A percentile compares a stretch with the other conserved stretches of the same genome.
phyloP scores from a whole-genome alignment of 495 filamentous ascomycete genomes.

The Halenospora varia region DNA sequence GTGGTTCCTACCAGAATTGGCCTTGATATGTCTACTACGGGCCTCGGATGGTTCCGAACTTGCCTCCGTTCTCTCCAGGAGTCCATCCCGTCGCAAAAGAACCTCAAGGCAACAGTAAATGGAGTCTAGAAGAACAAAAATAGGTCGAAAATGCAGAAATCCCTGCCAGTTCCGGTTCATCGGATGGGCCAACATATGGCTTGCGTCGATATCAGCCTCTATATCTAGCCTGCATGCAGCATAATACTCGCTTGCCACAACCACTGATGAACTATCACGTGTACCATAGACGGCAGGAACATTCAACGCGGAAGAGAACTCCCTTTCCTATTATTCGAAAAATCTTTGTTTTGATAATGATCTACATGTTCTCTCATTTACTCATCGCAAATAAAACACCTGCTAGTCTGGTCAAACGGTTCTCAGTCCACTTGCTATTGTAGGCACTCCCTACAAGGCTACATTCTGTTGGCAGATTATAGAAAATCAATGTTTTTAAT shows the following conservation, averaged over 20 bases:
- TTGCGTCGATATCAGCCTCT: background rate
- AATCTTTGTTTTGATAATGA: too few species aligned
- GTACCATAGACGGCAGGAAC: too few species aligned
- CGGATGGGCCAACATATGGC: background rate
- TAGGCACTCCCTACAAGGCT: too few species aligned
- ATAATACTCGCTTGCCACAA: background rate
- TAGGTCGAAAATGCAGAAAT: background rate
- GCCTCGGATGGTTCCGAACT: background rate
- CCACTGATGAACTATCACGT: background rate
- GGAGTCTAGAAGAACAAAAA: background rate
- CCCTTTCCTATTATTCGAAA: too few species aligned
- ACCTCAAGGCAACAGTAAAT: slow-evolving; percentile 1
- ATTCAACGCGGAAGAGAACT: too few species aligned
- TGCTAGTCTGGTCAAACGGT: too few species aligned
- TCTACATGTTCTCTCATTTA: too few species aligned
- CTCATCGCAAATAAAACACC: too few species aligned
- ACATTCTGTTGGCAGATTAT: too few species aligned
- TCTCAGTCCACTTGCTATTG: too few species aligned
- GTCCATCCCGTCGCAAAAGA: background rate
- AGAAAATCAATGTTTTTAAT: too few species aligned
- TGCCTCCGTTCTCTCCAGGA: background rate
- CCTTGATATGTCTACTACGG: background rate
- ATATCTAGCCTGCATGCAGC: background rate
- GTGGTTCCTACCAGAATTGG: background rate
- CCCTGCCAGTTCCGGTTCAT: background rate